Evolutionary conservation across 1,139 yeast species (phyloP), one percentile per base, ranked within the genome.

Genomic region (Scheffersomyces titani): DNA sequence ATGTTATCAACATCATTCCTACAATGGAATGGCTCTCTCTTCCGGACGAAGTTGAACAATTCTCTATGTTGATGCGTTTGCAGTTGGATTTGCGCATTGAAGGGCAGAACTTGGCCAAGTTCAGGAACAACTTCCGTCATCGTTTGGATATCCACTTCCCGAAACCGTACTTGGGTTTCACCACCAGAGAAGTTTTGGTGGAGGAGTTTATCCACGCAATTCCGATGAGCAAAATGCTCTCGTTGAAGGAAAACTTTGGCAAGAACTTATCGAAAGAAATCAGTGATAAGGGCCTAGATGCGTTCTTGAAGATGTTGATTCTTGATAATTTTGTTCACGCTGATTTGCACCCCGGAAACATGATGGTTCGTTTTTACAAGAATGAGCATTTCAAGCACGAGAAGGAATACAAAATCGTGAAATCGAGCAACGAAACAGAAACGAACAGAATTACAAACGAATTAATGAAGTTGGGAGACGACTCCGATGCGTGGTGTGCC

Each of bases 21-120:
- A 92, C 97, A 0, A 91, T 94, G 97, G 98, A 94, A 70, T 94
- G 99, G 99, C 77, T 94, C 6, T 91, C 97, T 5, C 76, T 94
- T 53, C 99, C 98, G 0, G 96, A 89, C 60, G 99, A 96, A 71
- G 98, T 94, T 2, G 90, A 87, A 49, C 96, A 92, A 66, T 94
- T 94, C 70, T 82, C 92, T 1, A 77, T 86, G 0, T 82, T 96
- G 75, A 94, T 94, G 98, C 85, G 87, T 53, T 73, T 92, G 54
- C 99, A 94, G 71, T 75, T 96, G 58, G 99, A 94, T 71, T 75
- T 94, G 57, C 79, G 98, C 63, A 91, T 94, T 46, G 99, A 94
- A 70, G 96, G 96, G 0, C 77, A 88, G 62, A 94, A 94, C 68
- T 76, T 94, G 59, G 79, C 84, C 11, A 85, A 84, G 58, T 94